Base-by-base conservation (phyloP, 192 early-diverging fungal genomes). In the Pilaira anomala region DNA sequence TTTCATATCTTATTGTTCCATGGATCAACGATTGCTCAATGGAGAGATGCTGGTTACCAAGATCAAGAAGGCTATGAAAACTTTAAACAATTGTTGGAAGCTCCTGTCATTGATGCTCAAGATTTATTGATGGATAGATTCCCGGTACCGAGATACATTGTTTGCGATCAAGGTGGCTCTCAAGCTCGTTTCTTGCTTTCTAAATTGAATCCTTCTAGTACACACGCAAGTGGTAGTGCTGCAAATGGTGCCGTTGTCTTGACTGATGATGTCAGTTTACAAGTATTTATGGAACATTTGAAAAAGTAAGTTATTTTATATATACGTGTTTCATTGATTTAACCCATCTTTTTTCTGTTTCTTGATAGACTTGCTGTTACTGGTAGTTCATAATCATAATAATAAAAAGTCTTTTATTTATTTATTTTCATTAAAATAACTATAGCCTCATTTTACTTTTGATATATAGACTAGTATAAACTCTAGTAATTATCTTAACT, bases 1-100 rank as follows among this genome's bases (percentile, higher is more conserved):
- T 99, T 99, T 89, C 94, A 99, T 68, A 90, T 98, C 42, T 86
- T 99, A 19, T 96, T 99, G 66, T 98, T 94, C 92, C 97, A 99
- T 66, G 97, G 97, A 39, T 91, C 93, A 67, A 96, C 91, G 1
- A 91, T 99, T 69, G 94, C 96, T 13, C 87, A 89, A 58, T 99
- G 97, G 97, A 80, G 97, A 41, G 93, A 94, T 59, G 92, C 91
- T 4, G 90, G 90, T 13, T 99, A 97, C 69, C 97, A 99, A 30
- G 91, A 97, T 44, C 88, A 96, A 72, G 87, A 89, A 18, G 90
- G 88, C 48, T 99, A 99, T 69, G 93, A 90, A 64, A 95, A 93
- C 76, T 93, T 99, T 62, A 96, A 92, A 72, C 80, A 87, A 63
- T 78, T 98, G 26, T 77, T 99, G 25, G 94, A 98, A 69, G 88